Evolutionary conservation across 306 rosid genomes (phyloP).

Genomic region (Sphenostylis stenocarpa): DNA sequence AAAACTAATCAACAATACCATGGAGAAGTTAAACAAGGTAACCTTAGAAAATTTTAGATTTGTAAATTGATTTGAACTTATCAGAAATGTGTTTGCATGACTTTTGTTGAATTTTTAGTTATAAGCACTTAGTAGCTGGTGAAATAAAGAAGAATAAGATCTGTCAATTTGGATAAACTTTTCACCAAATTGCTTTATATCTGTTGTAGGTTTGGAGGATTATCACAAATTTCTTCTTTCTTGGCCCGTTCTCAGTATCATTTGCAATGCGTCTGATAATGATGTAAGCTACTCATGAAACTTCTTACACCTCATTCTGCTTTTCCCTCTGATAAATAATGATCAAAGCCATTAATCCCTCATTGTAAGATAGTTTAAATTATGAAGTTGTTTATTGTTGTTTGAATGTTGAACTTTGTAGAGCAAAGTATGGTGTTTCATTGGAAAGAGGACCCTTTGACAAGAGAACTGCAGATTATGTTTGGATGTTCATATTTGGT

Average conservation of each 20-base stretch:
- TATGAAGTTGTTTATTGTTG: not conserved
- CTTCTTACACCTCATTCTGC: not conserved
- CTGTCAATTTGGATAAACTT: not conserved
- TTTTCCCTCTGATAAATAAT: not conserved
- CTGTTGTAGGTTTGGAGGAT: slow-evolving; percentile 66
- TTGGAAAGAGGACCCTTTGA: slow-evolving; percentile 77
- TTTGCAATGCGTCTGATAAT: slow-evolving; percentile 57
- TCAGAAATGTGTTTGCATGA: not conserved
- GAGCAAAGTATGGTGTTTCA: slow-evolving; percentile 78
- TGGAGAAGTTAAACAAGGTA: not conserved
- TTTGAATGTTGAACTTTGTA: slow-evolving; percentile 26
- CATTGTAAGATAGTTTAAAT: not conserved
- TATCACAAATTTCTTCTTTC: slow-evolving; percentile 72
- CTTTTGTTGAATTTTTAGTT: not conserved
- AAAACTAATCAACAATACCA: not conserved
- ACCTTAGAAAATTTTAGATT: not conserved
- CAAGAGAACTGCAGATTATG: slow-evolving; percentile 76
- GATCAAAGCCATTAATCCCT: not conserved
- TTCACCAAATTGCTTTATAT: not conserved
- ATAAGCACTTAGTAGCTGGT: not conserved
- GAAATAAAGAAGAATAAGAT: not conserved
- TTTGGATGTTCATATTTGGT: slow-evolving; percentile 75
- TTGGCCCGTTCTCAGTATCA: slow-evolving; percentile 61
- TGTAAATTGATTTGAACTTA: too few species aligned
- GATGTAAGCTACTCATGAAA: slow-evolving; percentile 46